Evolutionary conservation across 768 basidiomycete species (phyloP).

Genomic region (Auriscalpium orientale): DNA sequence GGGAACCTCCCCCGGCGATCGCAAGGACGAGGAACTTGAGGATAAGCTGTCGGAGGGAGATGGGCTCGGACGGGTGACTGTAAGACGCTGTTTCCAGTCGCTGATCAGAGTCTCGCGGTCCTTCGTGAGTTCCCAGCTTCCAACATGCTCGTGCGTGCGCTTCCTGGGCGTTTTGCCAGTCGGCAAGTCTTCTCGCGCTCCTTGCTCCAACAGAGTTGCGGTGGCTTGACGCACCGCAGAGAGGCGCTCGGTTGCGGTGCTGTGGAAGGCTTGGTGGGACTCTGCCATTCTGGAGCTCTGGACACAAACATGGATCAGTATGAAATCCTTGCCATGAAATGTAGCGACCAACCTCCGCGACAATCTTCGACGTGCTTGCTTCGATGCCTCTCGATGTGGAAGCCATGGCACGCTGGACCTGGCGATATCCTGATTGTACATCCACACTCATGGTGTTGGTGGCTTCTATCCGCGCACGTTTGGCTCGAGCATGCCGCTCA

Average conservation of each 20-base stretch:
- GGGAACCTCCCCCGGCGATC: too few species aligned
- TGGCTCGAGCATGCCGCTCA: constrained; percentile 53
- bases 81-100: constrained; percentile 30
- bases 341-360: constrained; percentile 41
- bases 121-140: constrained; percentile 66
- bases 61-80: constrained; percentile 7
- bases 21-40: too few species aligned
- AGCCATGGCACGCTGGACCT: constrained; percentile 41
- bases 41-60: background rate
- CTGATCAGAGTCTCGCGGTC: constrained; percentile 53
- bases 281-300: constrained; percentile 37
- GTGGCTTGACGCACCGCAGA: constrained; percentile 42
- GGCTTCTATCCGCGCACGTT: constrained; percentile 60
- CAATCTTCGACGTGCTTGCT: constrained; percentile 32
- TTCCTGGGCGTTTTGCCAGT: constrained; percentile 76
- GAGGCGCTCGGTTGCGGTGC: constrained; percentile 35
- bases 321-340: too few species aligned
- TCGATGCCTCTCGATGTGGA: constrained; percentile 45
- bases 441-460: constrained; percentile 42
- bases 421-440: constrained; percentile 43
- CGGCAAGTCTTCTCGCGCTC: constrained; percentile 52
- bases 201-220: constrained; percentile 46
- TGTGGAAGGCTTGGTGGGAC: constrained; percentile 37
- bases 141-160: constrained; percentile 60
- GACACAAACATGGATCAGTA: background rate